Base-by-base conservation (phyloP, 2,329 filamentous ascomycete genomes). In the Xylaria sp. region DNA sequence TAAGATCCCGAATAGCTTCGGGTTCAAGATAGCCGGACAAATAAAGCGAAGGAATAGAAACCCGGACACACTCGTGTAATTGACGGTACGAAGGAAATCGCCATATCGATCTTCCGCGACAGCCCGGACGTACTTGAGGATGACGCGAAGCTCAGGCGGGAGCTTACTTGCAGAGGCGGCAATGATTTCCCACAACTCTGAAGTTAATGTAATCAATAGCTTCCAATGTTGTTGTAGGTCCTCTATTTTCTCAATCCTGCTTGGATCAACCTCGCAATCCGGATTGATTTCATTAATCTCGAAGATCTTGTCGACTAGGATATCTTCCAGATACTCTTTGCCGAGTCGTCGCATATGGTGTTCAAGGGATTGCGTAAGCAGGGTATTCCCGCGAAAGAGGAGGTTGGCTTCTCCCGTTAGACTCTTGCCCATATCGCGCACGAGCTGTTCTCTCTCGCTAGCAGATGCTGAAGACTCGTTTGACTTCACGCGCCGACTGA, bases 41-140 rank as follows among this genome's bases (percentile, higher is more conserved):
- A 98, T 96, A 83, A 97, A 97, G 5, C 95, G 91, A 69, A 98
- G 85, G 79, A 98, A 98, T 13, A 98, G 82, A 77, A 98, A 98
- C 0, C 95, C 95, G 53, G 94, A 97, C 1, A 98, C 94, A 77
- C 94, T 97, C 61, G 94, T 97, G 78, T 97, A 98, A 54, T 91
- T 89, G 44, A 97, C 94, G 1, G 92, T 95, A 33, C 94, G 90
- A 49, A 97, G 83, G 75, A 97, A 97, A 78, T 97, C 93, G 33
- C 95, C 95, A 78, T 97, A 98, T 20, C 94, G 91, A 78, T 97
- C 94, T 74, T 97, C 95, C 17, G 95, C 94, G 67, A 97, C 97
- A 7, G 94, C 93, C 62, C 93, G 88, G 60, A 98, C 92, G 74
- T 97, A 97, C 76, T 97, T 92, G 75, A 98, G 91, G 64, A 97